Evolutionary conservation across 179 eudicot species (phyloP).

Genomic region (Kewa caespitosa): DNA sequence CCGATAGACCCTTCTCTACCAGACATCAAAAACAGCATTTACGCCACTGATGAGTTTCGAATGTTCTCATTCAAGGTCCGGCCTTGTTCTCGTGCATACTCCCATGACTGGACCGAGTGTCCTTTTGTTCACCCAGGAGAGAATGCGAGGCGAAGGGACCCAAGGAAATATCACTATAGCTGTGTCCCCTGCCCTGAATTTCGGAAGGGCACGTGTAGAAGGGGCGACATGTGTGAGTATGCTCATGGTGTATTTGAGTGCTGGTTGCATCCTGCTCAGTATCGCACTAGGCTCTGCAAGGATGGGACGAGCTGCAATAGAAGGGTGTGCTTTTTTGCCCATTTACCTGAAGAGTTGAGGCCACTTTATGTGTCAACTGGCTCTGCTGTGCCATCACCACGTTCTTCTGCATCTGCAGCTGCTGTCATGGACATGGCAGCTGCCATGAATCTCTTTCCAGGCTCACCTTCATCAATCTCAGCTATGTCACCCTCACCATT

Average conservation of each 20-base stretch:
- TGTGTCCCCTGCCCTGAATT: conserved; percentile 75
- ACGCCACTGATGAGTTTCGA: conserved; percentile 62
- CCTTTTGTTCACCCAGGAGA: conserved; percentile 77
- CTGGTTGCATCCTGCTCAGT: conserved; percentile 74
- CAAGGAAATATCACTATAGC: conserved; percentile 63
- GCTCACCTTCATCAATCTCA: conserved; percentile 53
- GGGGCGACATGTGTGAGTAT: conserved; percentile 71
- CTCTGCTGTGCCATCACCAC: conserved; percentile 60
- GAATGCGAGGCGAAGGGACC: conserved; percentile 66
- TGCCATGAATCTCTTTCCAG: conserved; percentile 47
- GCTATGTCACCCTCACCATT: conserved; percentile 49
- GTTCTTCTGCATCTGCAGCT: conserved; percentile 40
- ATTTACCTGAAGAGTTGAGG: conserved; percentile 55
- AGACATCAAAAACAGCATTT: conserved; percentile 60
- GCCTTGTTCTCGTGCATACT: conserved; percentile 65
- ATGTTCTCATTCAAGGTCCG: conserved; percentile 69
- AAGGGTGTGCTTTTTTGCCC: conserved; percentile 70
- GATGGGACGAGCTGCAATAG: conserved; percentile 60
- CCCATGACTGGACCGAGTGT: conserved; percentile 81
- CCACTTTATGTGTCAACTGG: conserved; percentile 61
- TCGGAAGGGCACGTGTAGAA: conserved; percentile 57
- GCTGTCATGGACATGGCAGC: conserved; percentile 57
- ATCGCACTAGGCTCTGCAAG: conserved; percentile 59
- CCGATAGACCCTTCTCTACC: conserved; percentile 72
- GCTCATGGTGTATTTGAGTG: conserved; percentile 76